These are phyloP conservation scores for Gossypium trilobum DNA, from an alignment of 441 rosid species.

Conservation along the genomic window DNA sequence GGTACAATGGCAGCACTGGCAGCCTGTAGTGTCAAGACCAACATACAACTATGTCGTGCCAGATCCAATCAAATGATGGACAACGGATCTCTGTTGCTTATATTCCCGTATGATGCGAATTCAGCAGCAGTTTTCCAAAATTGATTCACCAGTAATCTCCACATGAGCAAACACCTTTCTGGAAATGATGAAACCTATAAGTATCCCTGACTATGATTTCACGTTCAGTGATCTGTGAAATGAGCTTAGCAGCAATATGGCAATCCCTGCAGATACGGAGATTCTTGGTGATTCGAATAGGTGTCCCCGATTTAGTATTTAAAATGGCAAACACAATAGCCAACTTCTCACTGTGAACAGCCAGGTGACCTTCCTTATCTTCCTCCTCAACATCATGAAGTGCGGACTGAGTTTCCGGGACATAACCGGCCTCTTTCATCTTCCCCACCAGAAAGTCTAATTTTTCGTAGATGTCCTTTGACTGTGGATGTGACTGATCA, in stretches of 20 bases:
- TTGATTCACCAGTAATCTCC: constrained; percentile 43
- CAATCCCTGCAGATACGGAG: constrained; percentile 25
- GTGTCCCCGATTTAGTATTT: constrained; percentile 24
- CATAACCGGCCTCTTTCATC: constrained; percentile 45
- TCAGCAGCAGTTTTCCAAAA: not conserved
- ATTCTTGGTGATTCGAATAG: constrained; percentile 46
- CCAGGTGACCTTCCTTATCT: constrained; percentile 50
- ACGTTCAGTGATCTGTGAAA: constrained; percentile 38
- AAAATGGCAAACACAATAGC: constrained; percentile 46
- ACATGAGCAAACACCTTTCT: constrained; percentile 41
- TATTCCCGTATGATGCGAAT: not conserved
- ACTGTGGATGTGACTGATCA: constrained; percentile 33
- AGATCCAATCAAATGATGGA: not conserved
- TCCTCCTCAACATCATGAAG: constrained; percentile 58
- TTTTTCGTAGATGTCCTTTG: constrained; percentile 31
- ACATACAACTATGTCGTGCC: not conserved
- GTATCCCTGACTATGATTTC: constrained; percentile 44
- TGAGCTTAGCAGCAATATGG: constrained; percentile 34
- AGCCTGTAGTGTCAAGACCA: not conserved
- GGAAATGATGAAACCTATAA: constrained; percentile 42
- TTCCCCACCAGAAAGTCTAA: constrained; percentile 37
- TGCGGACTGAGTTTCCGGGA: constrained; percentile 44
- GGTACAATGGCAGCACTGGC: not conserved
- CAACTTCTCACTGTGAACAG: constrained; percentile 50
- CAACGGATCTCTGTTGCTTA: not conserved